Evolutionary conservation across 345 rosid genomes (phyloP).

Genomic region (Salix purpurea): DNA sequence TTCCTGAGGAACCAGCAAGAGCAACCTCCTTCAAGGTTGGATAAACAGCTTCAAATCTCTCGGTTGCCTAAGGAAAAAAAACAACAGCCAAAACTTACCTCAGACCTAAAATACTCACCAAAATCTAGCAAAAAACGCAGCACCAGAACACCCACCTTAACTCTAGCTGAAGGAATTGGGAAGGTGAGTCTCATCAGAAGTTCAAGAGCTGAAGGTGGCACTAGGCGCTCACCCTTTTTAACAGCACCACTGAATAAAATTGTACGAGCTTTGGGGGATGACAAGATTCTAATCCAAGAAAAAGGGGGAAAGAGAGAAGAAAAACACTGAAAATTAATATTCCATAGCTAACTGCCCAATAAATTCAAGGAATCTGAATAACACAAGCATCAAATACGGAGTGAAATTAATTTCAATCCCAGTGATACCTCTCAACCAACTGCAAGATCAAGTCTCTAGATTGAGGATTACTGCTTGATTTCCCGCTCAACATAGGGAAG

Average conservation of each 20-base stretch:
- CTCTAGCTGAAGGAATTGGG: slow-evolving; percentile 9
- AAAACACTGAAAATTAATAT: neutral
- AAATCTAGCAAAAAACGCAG: neutral
- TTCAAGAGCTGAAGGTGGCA: slow-evolving; percentile 13
- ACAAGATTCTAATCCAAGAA: neutral
- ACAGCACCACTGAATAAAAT: slow-evolving; percentile 9
- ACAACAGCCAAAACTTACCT: neutral
- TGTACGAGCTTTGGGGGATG: slow-evolving; percentile 5
- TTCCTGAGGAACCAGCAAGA: neutral
- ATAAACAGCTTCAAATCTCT: slow-evolving; percentile 11
- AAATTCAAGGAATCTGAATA: neutral
- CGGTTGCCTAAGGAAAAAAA: slow-evolving; percentile 3
- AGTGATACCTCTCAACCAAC: slow-evolving; percentile 9
- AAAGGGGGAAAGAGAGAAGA: neutral
- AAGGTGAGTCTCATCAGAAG: slow-evolving; percentile 7
- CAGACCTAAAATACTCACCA: neutral
- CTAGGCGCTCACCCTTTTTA: slow-evolving; percentile 5
- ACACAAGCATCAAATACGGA: neutral
- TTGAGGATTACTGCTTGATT: slow-evolving; percentile 3
- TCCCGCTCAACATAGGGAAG: slow-evolving; percentile 11
- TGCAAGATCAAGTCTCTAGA: slow-evolving; percentile 9
- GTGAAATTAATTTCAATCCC: neutral
- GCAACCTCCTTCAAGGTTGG: slow-evolving; percentile 12
- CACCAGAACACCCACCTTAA: slow-evolving; percentile 1
- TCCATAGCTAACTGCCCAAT: neutral